phyloP scores from a whole-genome alignment of 2,329 filamentous ascomycete genomes.

The Calcarisporium arbuscula region DNA sequence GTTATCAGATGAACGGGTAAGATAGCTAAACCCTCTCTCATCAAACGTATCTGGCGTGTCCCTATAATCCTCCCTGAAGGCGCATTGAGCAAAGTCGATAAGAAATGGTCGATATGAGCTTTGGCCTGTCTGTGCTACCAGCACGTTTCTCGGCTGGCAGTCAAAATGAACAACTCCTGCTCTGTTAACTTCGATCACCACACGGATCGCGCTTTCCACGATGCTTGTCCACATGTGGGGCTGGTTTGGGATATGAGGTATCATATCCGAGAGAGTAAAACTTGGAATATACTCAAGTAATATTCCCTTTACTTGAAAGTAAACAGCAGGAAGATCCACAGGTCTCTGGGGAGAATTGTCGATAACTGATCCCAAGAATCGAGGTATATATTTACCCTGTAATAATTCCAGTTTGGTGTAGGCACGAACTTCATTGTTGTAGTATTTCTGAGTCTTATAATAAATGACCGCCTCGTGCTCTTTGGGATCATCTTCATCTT shows the following conservation, averaged over 20 bases:
- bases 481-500: constrained; percentile 2
- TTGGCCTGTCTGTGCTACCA: constrained; percentile 3
- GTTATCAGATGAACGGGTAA: constrained; percentile 5
- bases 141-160: constrained; percentile 7
- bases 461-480: constrained; percentile 9
- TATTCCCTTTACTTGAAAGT: constrained; percentile 4
- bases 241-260: constrained; percentile 3
- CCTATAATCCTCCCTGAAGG: constrained; percentile 8
- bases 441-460: constrained; percentile 3
- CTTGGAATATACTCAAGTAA: constrained; percentile 8
- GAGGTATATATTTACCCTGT: constrained; percentile 7
- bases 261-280: constrained; percentile 7
- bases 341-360: constrained; percentile 1
- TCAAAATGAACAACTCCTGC: constrained; percentile 8
- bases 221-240: constrained; percentile 2
- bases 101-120: constrained; percentile 5
- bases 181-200: constrained; percentile 4
- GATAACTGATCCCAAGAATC: constrained; percentile 6
- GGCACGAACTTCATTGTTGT: constrained; percentile 7
- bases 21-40: constrained; percentile 4
- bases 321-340: constrained; percentile 6
- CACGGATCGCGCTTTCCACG: constrained; percentile 1
- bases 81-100: constrained; percentile 10
- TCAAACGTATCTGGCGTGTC: constrained; percentile 7
- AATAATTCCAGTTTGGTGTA: constrained; percentile 6